A percentile compares a stretch with the other conserved stretches of the same genome.
These are phyloP conservation scores for Omphalotus guepiniiformis DNA, from an alignment of 768 basidiomycete genomes.

Conservation along the genomic window DNA sequence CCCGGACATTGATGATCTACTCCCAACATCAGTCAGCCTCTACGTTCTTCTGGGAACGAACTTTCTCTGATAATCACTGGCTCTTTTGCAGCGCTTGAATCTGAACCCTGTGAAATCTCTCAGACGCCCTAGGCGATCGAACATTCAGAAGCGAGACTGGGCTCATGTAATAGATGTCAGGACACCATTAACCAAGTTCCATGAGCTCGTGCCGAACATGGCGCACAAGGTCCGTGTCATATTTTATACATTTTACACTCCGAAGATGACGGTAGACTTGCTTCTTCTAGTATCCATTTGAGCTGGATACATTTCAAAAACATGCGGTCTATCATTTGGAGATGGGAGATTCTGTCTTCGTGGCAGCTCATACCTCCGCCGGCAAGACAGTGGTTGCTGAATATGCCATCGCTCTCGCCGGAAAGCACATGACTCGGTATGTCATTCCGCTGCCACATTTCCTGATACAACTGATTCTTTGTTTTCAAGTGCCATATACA, in stretches of 20 bases:
- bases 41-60: background rate
- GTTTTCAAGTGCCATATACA: slow-evolving; percentile 84
- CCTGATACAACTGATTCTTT: slow-evolving; percentile 10
- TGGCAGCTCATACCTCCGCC: slow-evolving; percentile 99
- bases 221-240: slow-evolving; percentile 69
- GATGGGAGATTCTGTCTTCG: slow-evolving; percentile 96
- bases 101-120: slow-evolving; percentile 48
- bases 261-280: background rate
- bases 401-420: slow-evolving; percentile 95
- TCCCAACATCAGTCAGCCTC: slow-evolving; percentile 51
- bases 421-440: slow-evolving; percentile 98
- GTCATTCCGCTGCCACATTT: background rate
- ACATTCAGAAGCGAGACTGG: slow-evolving; percentile 87
- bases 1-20: slow-evolving; percentile 73
- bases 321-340: slow-evolving; percentile 98
- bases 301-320: slow-evolving; percentile 97
- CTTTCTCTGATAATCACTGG: slow-evolving; percentile 1
- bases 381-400: slow-evolving; percentile 99
- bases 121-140: slow-evolving; percentile 35
- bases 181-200: slow-evolving; percentile 83
- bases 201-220: slow-evolving; percentile 93
- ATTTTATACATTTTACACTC: background rate
- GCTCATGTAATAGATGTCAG: slow-evolving; percentile 96
- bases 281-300: slow-evolving; percentile 84
- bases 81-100: slow-evolving; percentile 44